Evolutionary conservation across 192 early-diverging fungal species (phyloP).

Genomic region (Thoreauomyces humboldtii): DNA sequence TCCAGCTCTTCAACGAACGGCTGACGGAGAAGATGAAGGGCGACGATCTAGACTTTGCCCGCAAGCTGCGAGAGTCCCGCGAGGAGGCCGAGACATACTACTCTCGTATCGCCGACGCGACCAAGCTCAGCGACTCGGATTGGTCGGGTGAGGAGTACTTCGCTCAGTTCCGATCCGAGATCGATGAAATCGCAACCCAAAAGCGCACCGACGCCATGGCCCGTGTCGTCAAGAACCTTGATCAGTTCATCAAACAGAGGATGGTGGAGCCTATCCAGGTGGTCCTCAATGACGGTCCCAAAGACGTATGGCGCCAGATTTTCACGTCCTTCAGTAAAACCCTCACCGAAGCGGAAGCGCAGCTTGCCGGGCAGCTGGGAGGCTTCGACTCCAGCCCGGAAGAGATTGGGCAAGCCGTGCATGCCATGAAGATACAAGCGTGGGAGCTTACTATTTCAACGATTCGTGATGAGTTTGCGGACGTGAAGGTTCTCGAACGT

Average conservation of each 20-base stretch:
- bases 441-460: conserved; percentile 74
- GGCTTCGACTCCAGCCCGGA: conserved; percentile 38
- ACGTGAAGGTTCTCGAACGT: conserved; percentile 79
- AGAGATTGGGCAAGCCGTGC: conserved; percentile 52
- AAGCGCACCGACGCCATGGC: conserved; percentile 68
- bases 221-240: conserved; percentile 53
- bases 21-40: conserved; percentile 55
- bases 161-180: conserved; percentile 58
- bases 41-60: conserved; percentile 60
- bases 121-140: conserved; percentile 63
- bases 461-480: conserved; percentile 77
- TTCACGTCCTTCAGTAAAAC: conserved; percentile 58
- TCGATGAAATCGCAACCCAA: conserved; percentile 54
- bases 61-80: conserved; percentile 46
- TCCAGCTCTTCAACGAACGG: conserved; percentile 63
- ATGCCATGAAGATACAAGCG: conserved; percentile 58
- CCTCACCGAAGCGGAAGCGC: conserved; percentile 50
- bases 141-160: conserved; percentile 67
- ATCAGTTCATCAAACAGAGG: conserved; percentile 34
- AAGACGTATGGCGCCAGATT: conserved; percentile 72
- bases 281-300: conserved; percentile 62
- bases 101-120: conserved; percentile 47
- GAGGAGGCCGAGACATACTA: conserved; percentile 43
- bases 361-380: conserved; percentile 28
- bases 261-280: conserved; percentile 71